Conservation (phyloP, 177 flowering plant genomes). For the Vitis hybrid region DNA sequence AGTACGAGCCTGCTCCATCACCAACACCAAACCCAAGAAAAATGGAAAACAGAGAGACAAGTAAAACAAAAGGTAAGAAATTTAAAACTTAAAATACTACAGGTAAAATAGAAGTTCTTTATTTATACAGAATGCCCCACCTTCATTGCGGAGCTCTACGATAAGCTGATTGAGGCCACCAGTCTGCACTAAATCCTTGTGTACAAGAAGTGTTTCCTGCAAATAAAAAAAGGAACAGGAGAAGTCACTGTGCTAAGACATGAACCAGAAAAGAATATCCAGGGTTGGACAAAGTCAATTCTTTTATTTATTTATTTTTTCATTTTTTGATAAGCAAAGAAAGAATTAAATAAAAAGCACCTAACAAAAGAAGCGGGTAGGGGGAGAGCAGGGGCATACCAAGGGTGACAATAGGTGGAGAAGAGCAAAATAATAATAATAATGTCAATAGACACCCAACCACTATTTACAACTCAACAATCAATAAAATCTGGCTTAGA, state of each 20-base stretch:
- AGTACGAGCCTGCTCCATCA: no score
- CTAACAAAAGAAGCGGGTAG: no score
- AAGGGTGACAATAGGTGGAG: no score
- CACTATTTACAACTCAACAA: no score
- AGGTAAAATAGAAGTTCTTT: background rate
- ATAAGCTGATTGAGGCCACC: slow-evolving; percentile 57
- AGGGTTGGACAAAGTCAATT: background rate
- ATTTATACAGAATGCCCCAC: slow-evolving; percentile 29
- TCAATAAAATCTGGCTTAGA: no score
- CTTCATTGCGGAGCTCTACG: slow-evolving; percentile 60
- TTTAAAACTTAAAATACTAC: background rate
- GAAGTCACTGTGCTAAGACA: background rate
- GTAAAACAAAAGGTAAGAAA: background rate
- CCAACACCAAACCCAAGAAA: no score
- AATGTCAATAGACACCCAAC: no score
- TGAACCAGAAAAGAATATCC: background rate
- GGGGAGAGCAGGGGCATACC: no score
- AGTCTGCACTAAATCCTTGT: slow-evolving; percentile 61
- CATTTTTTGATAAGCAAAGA: no score
- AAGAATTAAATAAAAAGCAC: no score
- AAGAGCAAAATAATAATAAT: no score
- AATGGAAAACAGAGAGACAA: background rate
- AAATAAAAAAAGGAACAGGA: slow-evolving; percentile 10
- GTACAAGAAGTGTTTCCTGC: slow-evolving; percentile 98
- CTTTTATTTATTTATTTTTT: no score